Evolutionary conservation across 2,329 filamentous ascomycete species (phyloP), one percentile per base, ranked within the genome.

Genomic region (Fusarium subglutinans): DNA sequence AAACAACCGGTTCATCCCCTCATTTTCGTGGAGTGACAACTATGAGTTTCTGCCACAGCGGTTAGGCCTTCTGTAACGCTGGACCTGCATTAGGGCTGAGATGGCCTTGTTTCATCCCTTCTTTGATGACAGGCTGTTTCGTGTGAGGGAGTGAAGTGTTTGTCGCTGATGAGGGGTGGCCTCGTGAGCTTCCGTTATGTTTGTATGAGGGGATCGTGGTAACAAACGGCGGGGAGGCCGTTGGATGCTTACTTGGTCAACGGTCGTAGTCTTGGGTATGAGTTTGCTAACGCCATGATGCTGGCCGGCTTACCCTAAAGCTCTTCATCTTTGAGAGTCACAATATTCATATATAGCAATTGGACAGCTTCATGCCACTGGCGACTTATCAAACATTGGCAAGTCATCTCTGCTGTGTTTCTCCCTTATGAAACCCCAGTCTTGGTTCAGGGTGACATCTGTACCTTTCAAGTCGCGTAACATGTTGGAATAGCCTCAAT

Each of bases 81-180:
- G 70, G 66, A 63, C 57, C 66, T 68, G 66, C 66, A 53, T 74
- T 35, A 56, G 40, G 54, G 45, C 47, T 43, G 48, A n/a, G 44
- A 40, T 55, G 37, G 35, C 40, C 43, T 35, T 59, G 70, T 74
- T 71, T 60, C 62, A 68, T 68, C 26, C 24, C 37, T 53, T 44
- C 54, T 57, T 50, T 61, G 57, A 57, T 61, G 50, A 63, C 57
- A 61, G 38, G 45, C 43, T 30, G 35, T 24, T 44, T 40, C 26
- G 26, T 64, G 51, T 24, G 37, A 38, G 45, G 54, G 56, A 58
- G 53, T 63, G 60, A 30, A 44, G 37, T 41, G 26, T 44, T 33
- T 17, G 15, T 28, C n/a, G 13, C 6, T 26, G 48, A 11, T 12
- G 48, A 53, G 70, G 61, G 64, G 59, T 73, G 47, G 54, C 61